These are phyloP conservation scores for Nymphaea colorata DNA, from an alignment of 164 flowering plant genomes.

Conservation along the genomic window DNA sequence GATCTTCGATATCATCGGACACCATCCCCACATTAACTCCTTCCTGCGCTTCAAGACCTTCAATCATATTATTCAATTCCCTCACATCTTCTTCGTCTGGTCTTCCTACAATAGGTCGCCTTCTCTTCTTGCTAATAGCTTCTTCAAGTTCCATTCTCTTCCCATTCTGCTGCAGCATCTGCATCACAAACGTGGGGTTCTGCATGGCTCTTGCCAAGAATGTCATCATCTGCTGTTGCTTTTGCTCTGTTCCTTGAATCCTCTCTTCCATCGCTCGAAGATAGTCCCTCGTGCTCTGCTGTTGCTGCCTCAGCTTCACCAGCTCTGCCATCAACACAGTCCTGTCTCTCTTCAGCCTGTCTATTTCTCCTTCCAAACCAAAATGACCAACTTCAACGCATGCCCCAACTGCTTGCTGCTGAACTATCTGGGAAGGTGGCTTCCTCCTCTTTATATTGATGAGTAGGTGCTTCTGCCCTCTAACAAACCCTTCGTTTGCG, in stretches of 20 bases:
- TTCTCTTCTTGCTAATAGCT: constrained; percentile 20
- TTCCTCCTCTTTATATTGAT: constrained; percentile 53
- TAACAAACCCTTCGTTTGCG: constrained; percentile 49
- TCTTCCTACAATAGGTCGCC: constrained; percentile 17
- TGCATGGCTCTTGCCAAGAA: constrained; percentile 36
- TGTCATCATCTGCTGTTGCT: constrained; percentile 37
- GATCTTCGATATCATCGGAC: constrained; percentile 12
- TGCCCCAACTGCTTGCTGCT: constrained; percentile 15
- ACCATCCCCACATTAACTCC: constrained; percentile 28
- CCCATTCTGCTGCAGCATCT: constrained; percentile 20
- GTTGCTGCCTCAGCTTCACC: constrained; percentile 38
- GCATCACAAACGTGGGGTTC: constrained; percentile 28
- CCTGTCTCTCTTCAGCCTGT: constrained; percentile 38
- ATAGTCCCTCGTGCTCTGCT: constrained; percentile 27
- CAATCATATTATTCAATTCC: neutral
- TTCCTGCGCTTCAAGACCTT: constrained; percentile 12
- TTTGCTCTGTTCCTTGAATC: constrained; percentile 26
- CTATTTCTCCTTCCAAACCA: constrained; percentile 34
- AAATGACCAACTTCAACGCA: constrained; percentile 13
- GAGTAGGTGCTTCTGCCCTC: constrained; percentile 61
- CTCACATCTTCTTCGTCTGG: neutral
- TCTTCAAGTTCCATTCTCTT: constrained; percentile 20
- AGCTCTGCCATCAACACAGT: constrained; percentile 32
- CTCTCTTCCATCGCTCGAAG: constrained; percentile 30
- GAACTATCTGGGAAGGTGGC: constrained; percentile 11